Evolutionary conservation across 2,329 filamentous ascomycete species (phyloP).

Genomic region (Aspergillus hiratsukae): DNA sequence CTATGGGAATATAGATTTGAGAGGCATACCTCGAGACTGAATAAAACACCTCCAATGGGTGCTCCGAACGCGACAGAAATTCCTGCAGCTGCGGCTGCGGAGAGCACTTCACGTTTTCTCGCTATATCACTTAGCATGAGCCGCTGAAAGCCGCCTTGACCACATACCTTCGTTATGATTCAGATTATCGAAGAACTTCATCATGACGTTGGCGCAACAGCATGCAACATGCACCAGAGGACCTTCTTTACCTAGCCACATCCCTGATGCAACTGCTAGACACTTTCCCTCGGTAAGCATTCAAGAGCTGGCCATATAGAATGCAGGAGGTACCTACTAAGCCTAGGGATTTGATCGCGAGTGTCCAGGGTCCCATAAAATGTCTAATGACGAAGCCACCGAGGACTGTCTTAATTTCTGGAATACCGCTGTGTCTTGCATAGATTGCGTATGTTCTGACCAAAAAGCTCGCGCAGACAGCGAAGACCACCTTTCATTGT

Average conservation of each 20-base stretch:
- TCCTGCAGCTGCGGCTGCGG: conserved; percentile 84
- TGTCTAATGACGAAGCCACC: conserved; percentile 88
- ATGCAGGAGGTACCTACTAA: conserved; percentile 52
- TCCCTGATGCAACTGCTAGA: conserved; percentile 83
- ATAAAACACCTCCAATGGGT: conserved; percentile 88
- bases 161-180: conserved; percentile 75
- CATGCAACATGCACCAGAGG: conserved; percentile 94
- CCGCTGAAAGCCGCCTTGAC: not conserved
- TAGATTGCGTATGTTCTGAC: conserved; percentile 81
- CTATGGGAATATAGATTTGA: not conserved
- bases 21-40: conserved; percentile 75
- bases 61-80: conserved; percentile 94
- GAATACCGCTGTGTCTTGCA: conserved; percentile 92
- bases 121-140: conserved; percentile 48
- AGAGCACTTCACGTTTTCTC: conserved; percentile 87
- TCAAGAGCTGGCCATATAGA: not conserved
- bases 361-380: conserved; percentile 83
- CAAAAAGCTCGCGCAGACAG: conserved; percentile 69
- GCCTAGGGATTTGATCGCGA: conserved; percentile 84
- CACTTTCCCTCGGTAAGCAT: conserved; percentile 52
- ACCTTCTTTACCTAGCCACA: conserved; percentile 97
- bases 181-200: conserved; percentile 78
- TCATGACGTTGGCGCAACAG: conserved; percentile 90
- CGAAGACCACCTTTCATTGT: conserved; percentile 64
- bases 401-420: conserved; percentile 94